phyloP scores from a whole-genome alignment of 1,139 yeast genomes.

The Suhomyces ambrosiae region DNA sequence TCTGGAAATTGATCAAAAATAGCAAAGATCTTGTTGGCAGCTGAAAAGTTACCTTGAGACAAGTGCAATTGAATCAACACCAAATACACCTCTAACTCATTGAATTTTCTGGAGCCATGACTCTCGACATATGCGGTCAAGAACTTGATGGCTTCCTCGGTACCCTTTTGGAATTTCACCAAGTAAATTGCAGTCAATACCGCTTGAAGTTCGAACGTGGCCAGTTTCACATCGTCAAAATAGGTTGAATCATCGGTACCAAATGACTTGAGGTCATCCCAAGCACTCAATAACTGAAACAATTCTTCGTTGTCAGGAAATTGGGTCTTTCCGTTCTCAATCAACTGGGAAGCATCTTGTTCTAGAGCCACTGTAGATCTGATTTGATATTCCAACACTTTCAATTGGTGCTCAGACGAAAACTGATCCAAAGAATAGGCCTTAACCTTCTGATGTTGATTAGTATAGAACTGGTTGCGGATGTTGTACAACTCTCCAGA shows the following conservation, averaged over 20 bases:
- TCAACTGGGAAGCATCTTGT: constrained; percentile 44
- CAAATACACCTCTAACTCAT: constrained; percentile 49
- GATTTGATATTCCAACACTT: constrained; percentile 46
- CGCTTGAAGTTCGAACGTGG: constrained; percentile 41
- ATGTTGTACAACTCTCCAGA: constrained; percentile 48
- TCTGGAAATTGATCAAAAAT: constrained; percentile 43
- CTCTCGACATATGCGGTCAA: constrained; percentile 24
- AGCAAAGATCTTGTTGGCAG: constrained; percentile 40
- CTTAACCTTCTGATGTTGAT: constrained; percentile 44
- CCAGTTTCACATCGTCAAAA: constrained; percentile 38
- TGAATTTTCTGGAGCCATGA: constrained; percentile 17
- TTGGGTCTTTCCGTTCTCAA: constrained; percentile 38
- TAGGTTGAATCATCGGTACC: constrained; percentile 35
- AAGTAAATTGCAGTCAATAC: constrained; percentile 46
- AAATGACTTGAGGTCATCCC: constrained; percentile 46
- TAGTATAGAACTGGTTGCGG: constrained; percentile 50
- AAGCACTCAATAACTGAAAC: constrained; percentile 43
- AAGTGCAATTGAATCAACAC: constrained; percentile 47
- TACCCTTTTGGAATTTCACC: constrained; percentile 40
- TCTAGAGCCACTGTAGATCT: constrained; percentile 46
- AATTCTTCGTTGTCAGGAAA: constrained; percentile 42
- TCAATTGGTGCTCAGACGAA: constrained; percentile 38
- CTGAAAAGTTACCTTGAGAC: constrained; percentile 39
- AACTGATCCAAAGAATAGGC: constrained; percentile 37
- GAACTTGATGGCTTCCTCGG: constrained; percentile 42